These are phyloP conservation scores for Aphanomyces invadans DNA, from an alignment of 352 stramenopile genomes.

Conservation along the genomic window DNA sequence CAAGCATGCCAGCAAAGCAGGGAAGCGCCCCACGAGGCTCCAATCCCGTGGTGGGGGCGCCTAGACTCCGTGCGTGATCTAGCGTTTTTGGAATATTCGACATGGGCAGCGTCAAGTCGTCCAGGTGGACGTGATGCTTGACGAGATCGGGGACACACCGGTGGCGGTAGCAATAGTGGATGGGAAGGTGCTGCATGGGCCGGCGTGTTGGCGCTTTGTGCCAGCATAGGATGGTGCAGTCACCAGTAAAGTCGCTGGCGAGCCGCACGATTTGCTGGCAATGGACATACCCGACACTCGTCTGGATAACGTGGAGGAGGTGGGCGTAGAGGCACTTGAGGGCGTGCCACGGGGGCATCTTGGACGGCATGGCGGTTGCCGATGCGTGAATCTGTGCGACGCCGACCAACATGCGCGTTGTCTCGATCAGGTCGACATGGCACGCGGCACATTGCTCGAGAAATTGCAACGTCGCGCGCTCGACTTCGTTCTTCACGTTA, in stretches of 20 bases:
- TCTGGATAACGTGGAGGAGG: constrained; percentile 21
- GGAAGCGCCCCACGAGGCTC: constrained; percentile 56
- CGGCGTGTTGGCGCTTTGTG: constrained; percentile 33
- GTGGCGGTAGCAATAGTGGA: constrained; percentile 54
- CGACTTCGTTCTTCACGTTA: constrained; percentile 33
- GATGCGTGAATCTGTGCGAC: constrained; percentile 30
- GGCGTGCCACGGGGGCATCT: background rate
- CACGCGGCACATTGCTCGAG: constrained; percentile 30
- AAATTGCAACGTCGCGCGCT: constrained; percentile 50
- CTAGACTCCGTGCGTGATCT: constrained; percentile 37
- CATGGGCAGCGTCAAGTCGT: constrained; percentile 54
- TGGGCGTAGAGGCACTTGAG: constrained; percentile 1
- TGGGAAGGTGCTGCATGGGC: constrained; percentile 24
- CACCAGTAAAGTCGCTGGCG: constrained; percentile 52
- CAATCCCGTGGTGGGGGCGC: constrained; percentile 33
- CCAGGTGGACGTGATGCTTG: constrained; percentile 40
- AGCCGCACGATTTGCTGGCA: constrained; percentile 62
- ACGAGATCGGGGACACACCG: constrained; percentile 36
- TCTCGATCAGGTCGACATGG: constrained; percentile 35
- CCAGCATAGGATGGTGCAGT: constrained; percentile 49
- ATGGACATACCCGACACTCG: constrained; percentile 44
- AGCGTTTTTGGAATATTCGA: constrained; percentile 61
- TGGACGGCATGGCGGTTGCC: background rate
- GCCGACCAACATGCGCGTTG: constrained; percentile 34
- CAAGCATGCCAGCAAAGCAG: constrained; percentile 59